Evolutionary conservation across 345 rosid species (phyloP).

Genomic region (Syzygium aromaticum): DNA sequence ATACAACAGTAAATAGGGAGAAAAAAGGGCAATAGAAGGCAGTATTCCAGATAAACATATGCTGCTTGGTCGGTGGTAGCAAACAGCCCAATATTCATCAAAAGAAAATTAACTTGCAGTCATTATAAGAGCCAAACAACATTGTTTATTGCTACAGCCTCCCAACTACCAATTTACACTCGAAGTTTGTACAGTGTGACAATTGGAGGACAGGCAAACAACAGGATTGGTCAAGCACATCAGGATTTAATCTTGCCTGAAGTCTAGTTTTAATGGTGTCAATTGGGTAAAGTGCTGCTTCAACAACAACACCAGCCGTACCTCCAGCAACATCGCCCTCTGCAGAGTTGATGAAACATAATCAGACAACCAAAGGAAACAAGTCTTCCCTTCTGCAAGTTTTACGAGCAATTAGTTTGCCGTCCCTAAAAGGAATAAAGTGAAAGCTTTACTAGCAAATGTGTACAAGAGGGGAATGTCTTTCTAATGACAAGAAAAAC

Average conservation of each 20-base stretch:
- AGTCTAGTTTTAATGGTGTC: constrained; percentile 83
- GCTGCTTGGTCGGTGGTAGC: background rate
- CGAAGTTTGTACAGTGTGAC: background rate
- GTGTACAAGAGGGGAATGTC: background rate
- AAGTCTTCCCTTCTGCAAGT: background rate
- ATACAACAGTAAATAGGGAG: background rate
- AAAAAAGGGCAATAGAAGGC: fast-evolving
- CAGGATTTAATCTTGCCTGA: constrained; percentile 23
- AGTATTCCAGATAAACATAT: background rate
- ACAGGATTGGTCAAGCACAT: background rate
- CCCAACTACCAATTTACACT: background rate
- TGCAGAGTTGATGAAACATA: constrained; percentile 12
- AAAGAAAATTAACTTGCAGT: background rate
- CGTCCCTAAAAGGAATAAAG: background rate
- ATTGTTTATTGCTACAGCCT: background rate
- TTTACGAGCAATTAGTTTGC: background rate
- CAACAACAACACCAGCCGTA: constrained; percentile 38
- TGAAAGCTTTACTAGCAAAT: background rate
- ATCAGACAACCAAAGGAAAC: background rate
- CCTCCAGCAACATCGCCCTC: constrained; percentile 66
- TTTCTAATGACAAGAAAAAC: background rate
- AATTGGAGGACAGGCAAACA: background rate
- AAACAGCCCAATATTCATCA: background rate
- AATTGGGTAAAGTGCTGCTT: constrained; percentile 71
- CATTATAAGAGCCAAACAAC: background rate